Percentiles rank a stretch among this genome's conserved stretches.
These are phyloP conservation scores for Stemphylium lycopersici DNA, from an alignment of 2,329 filamentous ascomycete genomes.

Conservation along the genomic window DNA sequence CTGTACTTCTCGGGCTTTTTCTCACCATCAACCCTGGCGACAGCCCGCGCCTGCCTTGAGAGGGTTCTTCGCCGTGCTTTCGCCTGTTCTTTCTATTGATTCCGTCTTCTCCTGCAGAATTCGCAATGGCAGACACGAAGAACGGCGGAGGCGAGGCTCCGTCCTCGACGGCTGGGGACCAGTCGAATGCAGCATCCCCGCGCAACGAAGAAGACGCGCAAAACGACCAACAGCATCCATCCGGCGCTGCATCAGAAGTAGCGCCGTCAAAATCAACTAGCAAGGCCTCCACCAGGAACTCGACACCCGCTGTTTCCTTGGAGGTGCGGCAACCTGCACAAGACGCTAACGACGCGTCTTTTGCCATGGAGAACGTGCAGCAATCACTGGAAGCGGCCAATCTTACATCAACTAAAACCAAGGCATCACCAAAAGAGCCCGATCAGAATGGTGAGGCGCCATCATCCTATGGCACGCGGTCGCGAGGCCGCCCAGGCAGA, in stretches of 20 bases:
- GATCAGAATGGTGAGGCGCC: conserved; percentile 59
- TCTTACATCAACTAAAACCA: conserved; percentile 36
- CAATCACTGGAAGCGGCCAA: conserved; percentile 39
- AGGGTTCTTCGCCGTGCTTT: conserved; percentile 29
- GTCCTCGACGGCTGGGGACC: conserved; percentile 40
- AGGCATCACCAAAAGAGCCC: conserved; percentile 42
- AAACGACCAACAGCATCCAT: conserved; percentile 26
- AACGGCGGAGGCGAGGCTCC: conserved; percentile 45
- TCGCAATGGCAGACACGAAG: conserved; percentile 46
- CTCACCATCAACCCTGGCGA: conserved; percentile 36
- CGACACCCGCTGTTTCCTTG: conserved; percentile 38
- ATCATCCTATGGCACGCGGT: conserved; percentile 80
- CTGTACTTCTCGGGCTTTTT: conserved; percentile 35
- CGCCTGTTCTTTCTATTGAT: conserved; percentile 22
- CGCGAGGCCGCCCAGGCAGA: conserved; percentile 81
- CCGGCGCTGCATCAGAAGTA: conserved; percentile 32
- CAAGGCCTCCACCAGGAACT: conserved; percentile 45
- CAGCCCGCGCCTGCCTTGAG: conserved; percentile 29
- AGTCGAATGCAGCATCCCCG: conserved; percentile 35
- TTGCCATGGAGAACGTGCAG: conserved; percentile 33
- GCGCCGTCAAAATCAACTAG: conserved; percentile 40
- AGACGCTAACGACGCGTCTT: conserved; percentile 34
- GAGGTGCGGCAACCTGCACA: conserved; percentile 34
- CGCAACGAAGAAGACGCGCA: conserved; percentile 39
- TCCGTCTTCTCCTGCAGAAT: conserved; percentile 26